Conservation (phyloP, 805 yeast species). For the Candida germanica region DNA sequence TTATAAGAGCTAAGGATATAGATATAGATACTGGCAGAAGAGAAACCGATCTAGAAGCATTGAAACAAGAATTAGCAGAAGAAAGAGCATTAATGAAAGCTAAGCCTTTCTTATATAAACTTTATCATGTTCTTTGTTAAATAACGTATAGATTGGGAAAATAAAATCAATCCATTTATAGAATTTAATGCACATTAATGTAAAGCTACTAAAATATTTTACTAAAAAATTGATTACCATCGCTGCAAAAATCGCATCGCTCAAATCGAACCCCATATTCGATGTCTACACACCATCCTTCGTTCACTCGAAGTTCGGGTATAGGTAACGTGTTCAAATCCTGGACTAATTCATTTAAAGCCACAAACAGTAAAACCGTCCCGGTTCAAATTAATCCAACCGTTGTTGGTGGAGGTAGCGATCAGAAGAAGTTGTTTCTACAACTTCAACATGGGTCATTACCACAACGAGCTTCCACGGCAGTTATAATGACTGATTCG, state of each 20-base stretch:
- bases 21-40: constrained; percentile 44
- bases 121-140: constrained; percentile 36
- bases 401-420: constrained; percentile 44
- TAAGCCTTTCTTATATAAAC: constrained; percentile 34
- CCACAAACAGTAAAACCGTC: constrained; percentile 21
- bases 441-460: constrained; percentile 36
- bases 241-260: neutral
- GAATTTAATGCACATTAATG: neutral
- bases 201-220: too few species aligned
- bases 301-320: constrained; percentile 28
- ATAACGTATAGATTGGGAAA: neutral
- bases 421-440: constrained; percentile 36
- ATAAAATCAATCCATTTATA: neutral
- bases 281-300: constrained; percentile 28
- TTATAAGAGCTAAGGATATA: constrained; percentile 32
- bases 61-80: constrained; percentile 33
- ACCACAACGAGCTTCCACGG: constrained; percentile 45
- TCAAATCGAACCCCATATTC: neutral
- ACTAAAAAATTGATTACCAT: neutral
- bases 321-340: constrained; percentile 40
- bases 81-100: constrained; percentile 27
- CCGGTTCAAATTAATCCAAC: constrained; percentile 41
- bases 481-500: constrained; percentile 47
- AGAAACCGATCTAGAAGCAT: constrained; percentile 39
- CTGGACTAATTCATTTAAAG: constrained; percentile 35